Percentiles rank a stretch among this genome's conserved stretches.
phyloP scores from a whole-genome alignment of 441 rosid genomes.

The Theobroma grandiflorum region DNA sequence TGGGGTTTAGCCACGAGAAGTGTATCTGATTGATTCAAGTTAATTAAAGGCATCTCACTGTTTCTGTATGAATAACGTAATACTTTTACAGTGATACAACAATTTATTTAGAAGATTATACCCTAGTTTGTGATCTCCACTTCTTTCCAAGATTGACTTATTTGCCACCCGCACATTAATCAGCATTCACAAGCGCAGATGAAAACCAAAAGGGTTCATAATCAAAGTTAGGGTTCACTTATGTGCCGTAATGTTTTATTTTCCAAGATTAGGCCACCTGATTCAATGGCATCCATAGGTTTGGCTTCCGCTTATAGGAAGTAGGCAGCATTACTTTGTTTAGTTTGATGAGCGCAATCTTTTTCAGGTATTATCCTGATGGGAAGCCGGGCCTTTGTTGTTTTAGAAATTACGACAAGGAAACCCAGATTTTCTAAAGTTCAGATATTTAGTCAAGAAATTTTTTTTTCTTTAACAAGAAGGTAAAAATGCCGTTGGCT shows the following conservation, averaged over 20 bases:
- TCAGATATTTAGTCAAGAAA: too few relatives aligned
- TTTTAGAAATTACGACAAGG: too few relatives aligned
- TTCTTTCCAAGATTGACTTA: background rate
- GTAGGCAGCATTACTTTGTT: background rate
- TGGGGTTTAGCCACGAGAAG: background rate
- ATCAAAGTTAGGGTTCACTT: background rate
- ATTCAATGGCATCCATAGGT: background rate
- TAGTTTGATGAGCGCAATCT: too few relatives aligned
- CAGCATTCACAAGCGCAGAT: background rate
- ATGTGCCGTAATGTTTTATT: background rate
- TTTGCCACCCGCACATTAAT: background rate
- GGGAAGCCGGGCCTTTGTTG: too few relatives aligned
- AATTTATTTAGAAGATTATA: background rate
- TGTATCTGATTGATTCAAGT: background rate
- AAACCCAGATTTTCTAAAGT: too few relatives aligned
- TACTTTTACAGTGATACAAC: background rate
- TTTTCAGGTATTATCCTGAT: too few relatives aligned
- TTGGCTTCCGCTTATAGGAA: background rate
- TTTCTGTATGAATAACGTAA: background rate
- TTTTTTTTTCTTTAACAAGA: too few relatives aligned
- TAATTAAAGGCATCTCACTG: background rate
- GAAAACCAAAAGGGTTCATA: background rate
- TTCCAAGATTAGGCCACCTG: background rate
- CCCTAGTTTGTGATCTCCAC: background rate
- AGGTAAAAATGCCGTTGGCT: too few relatives aligned